Conservation (phyloP, 306 rosid species). For the Oxytropis ochrocephala region DNA sequence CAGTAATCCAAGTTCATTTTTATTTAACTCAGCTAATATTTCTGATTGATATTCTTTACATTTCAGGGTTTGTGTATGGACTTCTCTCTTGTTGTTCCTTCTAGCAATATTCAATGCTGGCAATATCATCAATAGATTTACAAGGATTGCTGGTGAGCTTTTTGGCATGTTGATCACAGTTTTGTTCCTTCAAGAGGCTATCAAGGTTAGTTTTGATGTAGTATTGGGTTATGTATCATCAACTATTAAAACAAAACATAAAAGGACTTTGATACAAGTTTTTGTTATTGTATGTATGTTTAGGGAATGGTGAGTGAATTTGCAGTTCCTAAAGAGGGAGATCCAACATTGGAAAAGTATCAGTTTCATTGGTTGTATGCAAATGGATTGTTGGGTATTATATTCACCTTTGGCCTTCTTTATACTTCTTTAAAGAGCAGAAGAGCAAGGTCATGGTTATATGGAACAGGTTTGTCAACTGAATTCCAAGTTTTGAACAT, state of each 20-base stretch:
- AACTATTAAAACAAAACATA: not conserved
- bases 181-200: conserved; percentile 80
- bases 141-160: conserved; percentile 81
- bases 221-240: not conserved
- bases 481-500: not conserved
- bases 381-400: conserved; percentile 69
- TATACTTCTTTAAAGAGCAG: conserved; percentile 66
- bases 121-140: conserved; percentile 58
- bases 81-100: conserved; percentile 63
- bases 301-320: conserved; percentile 80
- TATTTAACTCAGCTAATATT: not conserved
- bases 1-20: not conserved
- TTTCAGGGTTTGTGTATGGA: conserved; percentile 88
- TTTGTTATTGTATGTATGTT: not conserved
- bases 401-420: conserved; percentile 73
- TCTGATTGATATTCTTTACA: not conserved
- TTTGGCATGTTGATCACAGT: conserved; percentile 84
- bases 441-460: conserved; percentile 83
- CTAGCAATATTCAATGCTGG: conserved; percentile 79
- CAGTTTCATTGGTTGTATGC: conserved; percentile 59
- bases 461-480: conserved; percentile 62
- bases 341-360: conserved; percentile 33
- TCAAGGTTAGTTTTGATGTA: conserved; percentile 48
- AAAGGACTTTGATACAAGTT: conserved; percentile 8
- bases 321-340: conserved; percentile 43